Conservation (phyloP, 176 grass and related monocot species). For the Hordeum marinum region DNA sequence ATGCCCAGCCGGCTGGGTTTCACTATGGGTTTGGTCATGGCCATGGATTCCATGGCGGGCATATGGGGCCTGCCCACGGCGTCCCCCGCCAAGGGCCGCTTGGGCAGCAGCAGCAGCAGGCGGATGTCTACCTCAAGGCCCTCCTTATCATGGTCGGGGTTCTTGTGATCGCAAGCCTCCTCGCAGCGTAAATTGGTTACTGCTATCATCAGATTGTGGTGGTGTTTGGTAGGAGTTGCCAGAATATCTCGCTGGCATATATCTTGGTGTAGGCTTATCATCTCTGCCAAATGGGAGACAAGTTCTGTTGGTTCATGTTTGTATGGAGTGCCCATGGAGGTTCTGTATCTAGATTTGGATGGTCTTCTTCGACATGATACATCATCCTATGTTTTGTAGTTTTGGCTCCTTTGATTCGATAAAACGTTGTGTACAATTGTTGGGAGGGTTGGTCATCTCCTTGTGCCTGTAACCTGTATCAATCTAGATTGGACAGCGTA, state of each 20-base stretch:
- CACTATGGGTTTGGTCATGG: slow-evolving; percentile 73
- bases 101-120: slow-evolving; percentile 70
- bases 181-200: slow-evolving; percentile 39
- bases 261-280: too few species aligned
- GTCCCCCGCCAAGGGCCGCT: slow-evolving; percentile 39
- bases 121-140: slow-evolving; percentile 68
- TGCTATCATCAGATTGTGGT: background rate
- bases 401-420: slow-evolving; percentile 6
- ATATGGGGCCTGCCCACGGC: slow-evolving; percentile 41
- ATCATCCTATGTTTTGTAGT: background rate
- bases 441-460: slow-evolving; percentile 6
- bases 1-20: slow-evolving; percentile 62
- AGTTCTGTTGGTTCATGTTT: slow-evolving; percentile 3
- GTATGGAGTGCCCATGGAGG: slow-evolving; percentile 28
- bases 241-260: too few species aligned
- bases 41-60: slow-evolving; percentile 62
- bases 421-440: slow-evolving; percentile 19
- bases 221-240: background rate
- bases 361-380: background rate
- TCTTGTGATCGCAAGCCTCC: slow-evolving; percentile 72
- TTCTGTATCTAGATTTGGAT: background rate
- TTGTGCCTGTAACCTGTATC: background rate
- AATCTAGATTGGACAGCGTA: background rate
- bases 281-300: too few species aligned
- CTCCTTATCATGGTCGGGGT: slow-evolving; percentile 61